Conservation (phyloP, 495 filamentous ascomycete species). For the Ramalina peruviana region DNA sequence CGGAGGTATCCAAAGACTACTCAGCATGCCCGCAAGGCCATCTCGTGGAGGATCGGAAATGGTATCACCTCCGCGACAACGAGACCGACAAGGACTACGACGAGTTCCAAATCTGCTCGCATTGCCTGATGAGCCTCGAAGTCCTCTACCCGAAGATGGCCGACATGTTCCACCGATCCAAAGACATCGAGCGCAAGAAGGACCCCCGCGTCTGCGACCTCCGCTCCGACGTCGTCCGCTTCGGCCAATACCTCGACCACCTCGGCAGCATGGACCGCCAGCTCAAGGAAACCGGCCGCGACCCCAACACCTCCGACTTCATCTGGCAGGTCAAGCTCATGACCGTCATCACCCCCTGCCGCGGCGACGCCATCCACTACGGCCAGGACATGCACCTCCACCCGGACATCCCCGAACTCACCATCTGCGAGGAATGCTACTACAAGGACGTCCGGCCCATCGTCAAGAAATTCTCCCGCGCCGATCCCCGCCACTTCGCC, state of each 20-base stretch:
- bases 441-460: slow-evolving; percentile 53
- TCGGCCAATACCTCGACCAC: slow-evolving; percentile 47
- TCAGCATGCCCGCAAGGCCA: slow-evolving; percentile 38
- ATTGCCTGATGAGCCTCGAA: slow-evolving; percentile 38
- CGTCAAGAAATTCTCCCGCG: slow-evolving; percentile 26
- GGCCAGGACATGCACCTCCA: slow-evolving; percentile 47
- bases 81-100: slow-evolving; percentile 33
- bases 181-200: slow-evolving; percentile 14
- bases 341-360: slow-evolving; percentile 38
- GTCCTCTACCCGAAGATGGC: slow-evolving; percentile 35
- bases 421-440: slow-evolving; percentile 61
- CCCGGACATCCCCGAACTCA: slow-evolving; percentile 46
- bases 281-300: slow-evolving; percentile 22
- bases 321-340: slow-evolving; percentile 37
- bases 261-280: slow-evolving; percentile 41
- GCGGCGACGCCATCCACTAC: slow-evolving; percentile 33
- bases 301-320: slow-evolving; percentile 29
- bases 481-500: slow-evolving; percentile 29
- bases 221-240: slow-evolving; percentile 35
- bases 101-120: slow-evolving; percentile 43
- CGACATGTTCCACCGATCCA: slow-evolving; percentile 28
- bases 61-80: slow-evolving; percentile 47
- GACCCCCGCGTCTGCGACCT: slow-evolving; percentile 33
- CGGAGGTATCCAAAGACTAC: slow-evolving; percentile 27
- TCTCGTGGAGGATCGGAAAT: slow-evolving; percentile 30